Base-by-base conservation (phyloP, 176 grass and related monocot species). In the Carex myosuroides region DNA sequence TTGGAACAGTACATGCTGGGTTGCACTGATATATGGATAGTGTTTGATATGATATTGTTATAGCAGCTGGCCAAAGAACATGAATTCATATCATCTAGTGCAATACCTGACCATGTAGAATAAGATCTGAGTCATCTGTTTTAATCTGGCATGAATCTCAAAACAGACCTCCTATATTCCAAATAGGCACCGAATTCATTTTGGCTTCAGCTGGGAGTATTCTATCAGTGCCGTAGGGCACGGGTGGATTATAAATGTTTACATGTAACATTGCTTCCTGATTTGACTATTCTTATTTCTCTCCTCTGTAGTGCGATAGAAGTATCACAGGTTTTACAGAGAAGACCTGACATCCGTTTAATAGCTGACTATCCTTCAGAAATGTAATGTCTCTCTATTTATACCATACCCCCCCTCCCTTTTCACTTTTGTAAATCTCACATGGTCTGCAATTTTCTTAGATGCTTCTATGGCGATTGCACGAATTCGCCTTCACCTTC, bases 291-390 rank as follows among this genome's bases (percentile, higher is more conserved):
- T 77, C 55, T 54, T 55, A 56, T 18, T 33, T 77, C 0, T 56
- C 13, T 55, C 24, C 13, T 56, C n/a, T 77, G 50, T 22, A 77
- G 73, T 77, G 73, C 73, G 32, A 77, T 77, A 55, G 73, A 56
- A 32, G 73, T 77, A 55, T 29, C 73, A 33, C 50, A 54, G 24
- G 24, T 77, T 24, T 56, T 77, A 33, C 48, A 9, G 50, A 52
- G 46, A 56, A 55, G 73, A 56, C 50, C 73, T 56, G 73, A 24
- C 73, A 56, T 77, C 6, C 73, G 56, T 32, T 77, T 77, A 52
- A 77, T 76, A 32, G 72, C 72, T 16, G 72, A 76, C 48, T 76
- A 76, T 76, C 72, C 72, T 8, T 12, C 72, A 73, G 41, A 73
- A 73, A 73, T 73, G 69, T 48, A 72, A 72, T 72, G 8, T 48